phyloP scores from a whole-genome alignment of 177 flowering plant genomes.

The Vitis hybrid region DNA sequence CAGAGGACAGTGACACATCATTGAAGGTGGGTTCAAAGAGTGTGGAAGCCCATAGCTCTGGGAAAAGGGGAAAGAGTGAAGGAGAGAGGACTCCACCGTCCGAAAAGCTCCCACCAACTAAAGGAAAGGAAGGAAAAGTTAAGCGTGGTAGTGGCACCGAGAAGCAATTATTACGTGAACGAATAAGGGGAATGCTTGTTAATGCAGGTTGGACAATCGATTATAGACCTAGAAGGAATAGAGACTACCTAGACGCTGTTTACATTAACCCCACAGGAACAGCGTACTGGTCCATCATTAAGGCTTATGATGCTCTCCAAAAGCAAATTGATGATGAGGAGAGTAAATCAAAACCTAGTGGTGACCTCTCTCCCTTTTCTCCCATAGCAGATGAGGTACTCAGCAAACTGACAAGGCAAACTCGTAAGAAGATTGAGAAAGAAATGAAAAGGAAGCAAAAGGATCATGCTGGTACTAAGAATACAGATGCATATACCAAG shows the following conservation, averaged over 20 bases:
- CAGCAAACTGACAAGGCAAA: constrained; percentile 73
- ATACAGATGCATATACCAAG: constrained; percentile 25
- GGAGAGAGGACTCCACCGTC: constrained; percentile 28
- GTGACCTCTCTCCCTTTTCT: constrained; percentile 38
- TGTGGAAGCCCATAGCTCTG: constrained; percentile 20
- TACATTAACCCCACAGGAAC: constrained; percentile 77
- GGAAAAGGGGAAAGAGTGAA: constrained; percentile 26
- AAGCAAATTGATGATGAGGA: constrained; percentile 58
- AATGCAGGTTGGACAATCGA: constrained; percentile 92
- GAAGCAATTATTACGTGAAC: constrained; percentile 77
- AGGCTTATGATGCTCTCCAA: constrained; percentile 88
- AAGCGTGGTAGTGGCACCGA: constrained; percentile 75
- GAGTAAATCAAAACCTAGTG: constrained; percentile 24
- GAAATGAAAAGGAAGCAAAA: constrained; percentile 55
- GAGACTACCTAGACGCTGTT: constrained; percentile 85
- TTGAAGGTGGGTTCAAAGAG: constrained; percentile 25
- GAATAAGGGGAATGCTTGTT: constrained; percentile 69
- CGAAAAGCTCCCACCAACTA: constrained; percentile 16
- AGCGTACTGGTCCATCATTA: constrained; percentile 87
- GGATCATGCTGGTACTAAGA: constrained; percentile 24
- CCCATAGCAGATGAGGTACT: constrained; percentile 65
- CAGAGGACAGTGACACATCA: constrained; percentile 43
- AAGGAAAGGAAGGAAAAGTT: constrained; percentile 41
- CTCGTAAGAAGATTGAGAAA: constrained; percentile 63
- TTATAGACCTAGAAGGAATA: constrained; percentile 75